Conservation (phyloP, 768 basidiomycete genomes). For the Boletus edulis region DNA sequence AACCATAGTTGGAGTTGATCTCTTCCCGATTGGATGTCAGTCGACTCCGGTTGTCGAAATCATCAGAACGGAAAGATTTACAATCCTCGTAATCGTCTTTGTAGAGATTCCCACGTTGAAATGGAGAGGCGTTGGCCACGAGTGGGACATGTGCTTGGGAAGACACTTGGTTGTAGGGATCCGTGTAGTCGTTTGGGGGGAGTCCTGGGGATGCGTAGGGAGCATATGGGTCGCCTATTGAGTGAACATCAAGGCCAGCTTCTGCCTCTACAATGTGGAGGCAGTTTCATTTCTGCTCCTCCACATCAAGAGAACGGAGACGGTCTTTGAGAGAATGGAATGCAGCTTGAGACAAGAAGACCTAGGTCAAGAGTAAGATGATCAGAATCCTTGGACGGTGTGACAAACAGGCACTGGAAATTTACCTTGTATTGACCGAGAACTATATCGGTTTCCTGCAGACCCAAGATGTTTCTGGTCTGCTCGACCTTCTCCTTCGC, state of each 20-base stretch:
- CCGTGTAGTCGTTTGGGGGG: conserved; percentile 46
- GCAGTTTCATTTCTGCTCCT: conserved; percentile 82
- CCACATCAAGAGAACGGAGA: conserved; percentile 76
- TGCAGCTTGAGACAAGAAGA: conserved; percentile 81
- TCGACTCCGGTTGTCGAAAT: conserved; percentile 76
- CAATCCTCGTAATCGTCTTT: conserved; percentile 79
- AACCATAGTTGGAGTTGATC: conserved; percentile 77
- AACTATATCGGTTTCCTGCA: conserved; percentile 72
- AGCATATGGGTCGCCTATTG: conserved; percentile 67
- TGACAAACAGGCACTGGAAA: not conserved
- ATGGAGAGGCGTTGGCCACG: no score
- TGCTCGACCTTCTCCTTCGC: conserved; percentile 59
- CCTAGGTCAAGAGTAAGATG: conserved; percentile 43
- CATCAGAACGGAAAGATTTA: conserved; percentile 71
- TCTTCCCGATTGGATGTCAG: conserved; percentile 79
- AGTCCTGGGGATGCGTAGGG: conserved; percentile 61
- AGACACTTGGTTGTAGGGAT: conserved; percentile 44
- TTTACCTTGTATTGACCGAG: conserved; percentile 80
- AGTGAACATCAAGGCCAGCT: conserved; percentile 59
- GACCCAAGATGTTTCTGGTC: conserved; percentile 50
- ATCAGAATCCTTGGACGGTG: conserved; percentile 1
- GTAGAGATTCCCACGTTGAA: conserved; percentile 73
- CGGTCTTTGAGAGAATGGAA: conserved; percentile 93
- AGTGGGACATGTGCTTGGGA: conserved; percentile 73
- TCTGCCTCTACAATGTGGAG: conserved; percentile 74